Evolutionary conservation across 1,284 basidiomycete species (phyloP).

Genomic region (Pseudozyma sp.): DNA sequence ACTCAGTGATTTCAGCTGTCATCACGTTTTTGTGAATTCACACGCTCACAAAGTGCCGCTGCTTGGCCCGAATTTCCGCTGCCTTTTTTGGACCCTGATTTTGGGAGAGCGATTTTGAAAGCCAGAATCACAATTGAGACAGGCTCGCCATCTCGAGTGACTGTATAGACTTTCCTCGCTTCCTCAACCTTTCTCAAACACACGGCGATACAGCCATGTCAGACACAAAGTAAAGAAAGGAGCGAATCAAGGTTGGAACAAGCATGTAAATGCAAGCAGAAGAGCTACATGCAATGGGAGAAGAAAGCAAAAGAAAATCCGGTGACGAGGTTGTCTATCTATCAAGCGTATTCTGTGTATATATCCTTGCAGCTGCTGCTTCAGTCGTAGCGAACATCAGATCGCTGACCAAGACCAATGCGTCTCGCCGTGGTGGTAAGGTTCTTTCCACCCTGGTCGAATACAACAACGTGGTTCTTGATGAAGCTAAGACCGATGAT

Average conservation of each 20-base stretch:
- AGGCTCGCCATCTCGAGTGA: too few species aligned
- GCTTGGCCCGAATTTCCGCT: too few species aligned
- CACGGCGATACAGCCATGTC: too few species aligned
- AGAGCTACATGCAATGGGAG: neutral
- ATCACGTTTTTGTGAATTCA: too few species aligned
- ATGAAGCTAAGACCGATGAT: constrained; percentile 57
- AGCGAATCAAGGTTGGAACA: neutral
- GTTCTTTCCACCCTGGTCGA: constrained; percentile 48
- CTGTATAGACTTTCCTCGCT: too few species aligned
- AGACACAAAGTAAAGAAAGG: too few species aligned
- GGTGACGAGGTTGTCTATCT: neutral
- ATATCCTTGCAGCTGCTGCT: neutral
- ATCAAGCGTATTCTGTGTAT: neutral
- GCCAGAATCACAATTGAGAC: too few species aligned
- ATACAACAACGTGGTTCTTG: constrained; percentile 57
- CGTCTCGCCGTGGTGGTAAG: constrained; percentile 33
- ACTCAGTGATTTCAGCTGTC: too few species aligned
- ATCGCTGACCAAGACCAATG: constrained; percentile 44
- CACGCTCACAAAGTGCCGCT: too few species aligned
- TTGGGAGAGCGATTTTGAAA: too few species aligned
- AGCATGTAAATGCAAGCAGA: neutral
- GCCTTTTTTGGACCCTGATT: too few species aligned
- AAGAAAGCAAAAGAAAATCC: neutral
- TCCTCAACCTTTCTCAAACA: too few species aligned
- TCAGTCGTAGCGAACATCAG: constrained; percentile 42